Conservation (phyloP, 2,329 filamentous ascomycete genomes). For the Helotiales sp. region DNA sequence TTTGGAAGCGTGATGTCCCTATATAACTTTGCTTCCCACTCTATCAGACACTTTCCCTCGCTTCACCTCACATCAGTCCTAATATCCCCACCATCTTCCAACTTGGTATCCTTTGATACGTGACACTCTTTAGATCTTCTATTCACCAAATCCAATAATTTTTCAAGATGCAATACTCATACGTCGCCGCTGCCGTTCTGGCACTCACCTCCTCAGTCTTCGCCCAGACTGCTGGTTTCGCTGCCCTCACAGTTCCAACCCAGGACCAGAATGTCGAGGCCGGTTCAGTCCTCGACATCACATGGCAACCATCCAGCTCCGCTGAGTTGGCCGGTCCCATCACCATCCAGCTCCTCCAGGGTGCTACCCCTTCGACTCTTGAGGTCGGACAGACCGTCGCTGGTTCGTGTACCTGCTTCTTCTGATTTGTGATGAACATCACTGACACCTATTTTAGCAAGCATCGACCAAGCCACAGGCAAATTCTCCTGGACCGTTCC, state of each 20-base stretch:
- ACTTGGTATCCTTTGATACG: conserved; percentile 39
- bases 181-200: conserved; percentile 36
- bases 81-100: conserved; percentile 12
- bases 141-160: conserved; percentile 18
- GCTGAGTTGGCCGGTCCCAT: conserved; percentile 50
- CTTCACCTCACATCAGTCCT: conserved; percentile 12
- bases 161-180: conserved; percentile 40
- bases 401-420: conserved; percentile 50
- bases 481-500: conserved; percentile 58
- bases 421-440: neutral
- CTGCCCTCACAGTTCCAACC: conserved; percentile 56
- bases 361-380: conserved; percentile 52
- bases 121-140: conserved; percentile 37
- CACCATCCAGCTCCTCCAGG: conserved; percentile 61
- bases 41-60: conserved; percentile 2
- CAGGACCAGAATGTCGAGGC: conserved; percentile 52
- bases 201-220: conserved; percentile 42
- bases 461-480: conserved; percentile 52
- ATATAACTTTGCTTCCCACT: conserved; percentile 9
- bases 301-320: conserved; percentile 54
- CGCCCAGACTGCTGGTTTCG: conserved; percentile 62
- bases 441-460: conserved; percentile 46
- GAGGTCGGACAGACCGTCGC: conserved; percentile 50
- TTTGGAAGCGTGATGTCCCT: conserved; percentile 1
- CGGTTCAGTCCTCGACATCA: conserved; percentile 56